These are phyloP conservation scores for Plectosphaerella plurivora DNA, from an alignment of 2,329 filamentous ascomycete species.

Conservation along the genomic window DNA sequence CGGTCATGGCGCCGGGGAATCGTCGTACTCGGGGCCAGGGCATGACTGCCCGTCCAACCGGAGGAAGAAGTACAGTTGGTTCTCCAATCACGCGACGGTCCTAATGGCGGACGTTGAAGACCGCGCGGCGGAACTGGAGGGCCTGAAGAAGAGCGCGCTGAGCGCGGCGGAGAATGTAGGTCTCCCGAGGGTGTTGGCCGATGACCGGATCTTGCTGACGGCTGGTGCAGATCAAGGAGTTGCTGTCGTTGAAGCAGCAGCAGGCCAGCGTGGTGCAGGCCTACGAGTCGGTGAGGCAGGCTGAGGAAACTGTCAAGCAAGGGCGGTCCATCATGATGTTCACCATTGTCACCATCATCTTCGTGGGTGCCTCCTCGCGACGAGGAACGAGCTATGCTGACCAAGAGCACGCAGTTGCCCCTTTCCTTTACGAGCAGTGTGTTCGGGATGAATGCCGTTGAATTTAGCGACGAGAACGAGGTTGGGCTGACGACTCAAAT, in stretches of 20 bases:
- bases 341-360: constrained; percentile 41
- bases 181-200: not conserved
- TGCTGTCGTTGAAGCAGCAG: constrained; percentile 39
- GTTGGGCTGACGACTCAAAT: constrained; percentile 13
- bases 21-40: too few relatives aligned
- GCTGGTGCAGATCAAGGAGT: constrained; percentile 21
- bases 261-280: constrained; percentile 40
- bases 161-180: constrained; percentile 27
- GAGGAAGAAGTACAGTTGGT: constrained; percentile 16
- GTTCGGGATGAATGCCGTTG: constrained; percentile 32
- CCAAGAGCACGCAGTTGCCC: constrained; percentile 21
- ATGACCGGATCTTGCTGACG: not conserved
- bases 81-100: constrained; percentile 19
- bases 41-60: not conserved
- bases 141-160: constrained; percentile 23
- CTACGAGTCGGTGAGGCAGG: constrained; percentile 31
- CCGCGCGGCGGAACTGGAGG: constrained; percentile 27
- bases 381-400: not conserved
- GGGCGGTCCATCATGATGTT: constrained; percentile 40
- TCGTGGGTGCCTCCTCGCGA: constrained; percentile 23
- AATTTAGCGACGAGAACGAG: constrained; percentile 13
- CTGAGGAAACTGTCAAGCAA: constrained; percentile 33
- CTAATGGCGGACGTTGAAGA: constrained; percentile 12
- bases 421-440: constrained; percentile 30
- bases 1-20: too few relatives aligned